Percentiles rank a stretch among this genome's conserved stretches.
phyloP scores from a whole-genome alignment of 108 stramenopile species.

The Nannochloropsis granulata region DNA sequence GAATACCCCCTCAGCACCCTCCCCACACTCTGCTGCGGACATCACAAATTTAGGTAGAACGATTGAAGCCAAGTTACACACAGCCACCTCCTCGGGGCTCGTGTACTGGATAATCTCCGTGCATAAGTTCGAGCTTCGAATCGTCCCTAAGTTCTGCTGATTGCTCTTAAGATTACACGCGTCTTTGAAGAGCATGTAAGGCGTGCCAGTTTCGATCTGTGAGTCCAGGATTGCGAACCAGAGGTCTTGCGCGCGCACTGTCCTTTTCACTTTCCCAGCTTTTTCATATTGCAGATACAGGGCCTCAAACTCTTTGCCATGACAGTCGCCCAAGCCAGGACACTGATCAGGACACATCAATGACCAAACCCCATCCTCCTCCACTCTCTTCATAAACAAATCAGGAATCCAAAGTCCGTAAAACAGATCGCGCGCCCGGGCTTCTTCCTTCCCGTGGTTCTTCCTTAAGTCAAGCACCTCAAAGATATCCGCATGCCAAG shows the following conservation, averaged over 20 bases:
- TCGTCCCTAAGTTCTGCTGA: slow-evolving; percentile 96
- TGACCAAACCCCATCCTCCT: slow-evolving; percentile 75
- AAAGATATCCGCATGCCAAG: slow-evolving; percentile 98
- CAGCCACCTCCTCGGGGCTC: slow-evolving; percentile 90
- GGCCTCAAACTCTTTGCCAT: slow-evolving; percentile 74
- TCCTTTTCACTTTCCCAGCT: slow-evolving; percentile 72
- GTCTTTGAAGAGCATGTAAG: slow-evolving; percentile 99
- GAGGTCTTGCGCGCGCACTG: slow-evolving; percentile 84
- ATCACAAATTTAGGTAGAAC: slow-evolving; percentile 76
- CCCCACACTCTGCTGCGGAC: neutral
- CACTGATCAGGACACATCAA: slow-evolving; percentile 94
- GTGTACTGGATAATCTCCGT: slow-evolving; percentile 92
- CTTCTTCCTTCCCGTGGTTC: slow-evolving; percentile 96
- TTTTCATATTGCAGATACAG: slow-evolving; percentile 86
- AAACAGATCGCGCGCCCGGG: slow-evolving; percentile 92
- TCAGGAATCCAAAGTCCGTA: slow-evolving; percentile 98
- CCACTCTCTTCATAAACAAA: slow-evolving; percentile 95
- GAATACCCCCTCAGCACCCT: neutral
- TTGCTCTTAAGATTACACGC: slow-evolving; percentile 93
- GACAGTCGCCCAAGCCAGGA: slow-evolving; percentile 71
- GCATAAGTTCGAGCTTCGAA: slow-evolving; percentile 86
- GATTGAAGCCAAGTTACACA: slow-evolving; percentile 97
- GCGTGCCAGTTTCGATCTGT: slow-evolving; percentile 98
- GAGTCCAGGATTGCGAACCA: slow-evolving; percentile 96
- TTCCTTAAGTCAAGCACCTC: slow-evolving; percentile 88